Evolutionary conservation across 129 eudicot genomes (phyloP).

Genomic region (Escallonia herrerae): DNA sequence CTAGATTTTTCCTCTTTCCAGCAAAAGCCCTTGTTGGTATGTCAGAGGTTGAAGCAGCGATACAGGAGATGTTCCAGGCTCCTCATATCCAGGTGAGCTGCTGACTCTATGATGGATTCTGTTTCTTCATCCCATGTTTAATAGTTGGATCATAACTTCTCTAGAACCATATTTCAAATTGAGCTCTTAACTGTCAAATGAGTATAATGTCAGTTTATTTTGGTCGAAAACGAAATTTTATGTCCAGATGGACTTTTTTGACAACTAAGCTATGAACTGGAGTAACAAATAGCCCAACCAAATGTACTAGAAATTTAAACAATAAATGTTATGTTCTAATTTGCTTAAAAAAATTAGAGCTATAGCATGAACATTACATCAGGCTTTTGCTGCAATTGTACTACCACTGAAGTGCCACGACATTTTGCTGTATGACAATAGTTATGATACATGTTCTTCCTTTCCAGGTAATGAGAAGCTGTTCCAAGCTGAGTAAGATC

Average conservation of each 20-base stretch:
- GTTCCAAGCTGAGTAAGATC: slow-evolving; percentile 74
- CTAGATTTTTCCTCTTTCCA: slow-evolving; percentile 19
- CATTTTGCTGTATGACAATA: background rate
- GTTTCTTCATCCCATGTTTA: background rate
- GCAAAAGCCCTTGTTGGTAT: slow-evolving; percentile 75
- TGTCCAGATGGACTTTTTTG: background rate
- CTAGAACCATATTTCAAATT: too few species aligned
- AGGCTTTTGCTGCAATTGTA: too few species aligned
- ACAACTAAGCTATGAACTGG: background rate
- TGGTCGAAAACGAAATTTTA: too few species aligned
- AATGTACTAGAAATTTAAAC: background rate
- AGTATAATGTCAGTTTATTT: too few species aligned
- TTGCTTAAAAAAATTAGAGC: too few species aligned
- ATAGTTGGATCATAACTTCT: too few species aligned
- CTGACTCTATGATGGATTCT: background rate
- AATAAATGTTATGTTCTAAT: background rate
- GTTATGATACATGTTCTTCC: background rate
- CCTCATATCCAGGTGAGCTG: slow-evolving; percentile 90
- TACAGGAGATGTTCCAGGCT: slow-evolving; percentile 98
- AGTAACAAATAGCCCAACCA: background rate
- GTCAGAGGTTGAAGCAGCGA: slow-evolving; percentile 92
- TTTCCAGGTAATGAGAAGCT: slow-evolving; percentile 71
- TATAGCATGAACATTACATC: too few species aligned
- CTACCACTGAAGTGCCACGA: too few species aligned
- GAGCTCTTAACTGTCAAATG: too few species aligned